These are phyloP conservation scores for Eutrema japonicum DNA, from an alignment of 345 rosid genomes.

Conservation along the genomic window DNA sequence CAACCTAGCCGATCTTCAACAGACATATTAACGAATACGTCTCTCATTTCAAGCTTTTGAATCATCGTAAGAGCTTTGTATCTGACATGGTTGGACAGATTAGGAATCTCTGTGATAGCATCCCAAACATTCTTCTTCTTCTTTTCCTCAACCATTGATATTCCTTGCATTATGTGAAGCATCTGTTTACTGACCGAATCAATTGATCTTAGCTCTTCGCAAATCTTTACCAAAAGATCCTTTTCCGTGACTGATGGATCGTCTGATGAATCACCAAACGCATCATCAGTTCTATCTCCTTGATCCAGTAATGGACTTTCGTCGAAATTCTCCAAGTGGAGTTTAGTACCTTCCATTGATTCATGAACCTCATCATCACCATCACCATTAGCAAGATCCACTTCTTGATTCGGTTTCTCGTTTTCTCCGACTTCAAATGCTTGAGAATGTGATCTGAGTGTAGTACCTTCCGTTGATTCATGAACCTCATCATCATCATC, in stretches of 20 bases:
- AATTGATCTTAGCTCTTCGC: background rate
- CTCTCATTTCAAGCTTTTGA: constrained; percentile 22
- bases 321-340: background rate
- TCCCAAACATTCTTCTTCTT: constrained; percentile 9
- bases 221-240: background rate
- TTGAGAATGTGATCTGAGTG: constrained; percentile 1
- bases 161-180: constrained; percentile 10
- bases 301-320: background rate
- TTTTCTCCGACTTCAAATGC: background rate
- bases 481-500: background rate
- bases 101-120: constrained; percentile 26
- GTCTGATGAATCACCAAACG: background rate
- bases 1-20: constrained; percentile 29
- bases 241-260: background rate
- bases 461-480: too few species aligned
- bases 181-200: background rate
- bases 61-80: constrained; percentile 28
- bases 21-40: constrained; percentile 9
- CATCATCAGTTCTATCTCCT: background rate
- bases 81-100: background rate
- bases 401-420: constrained; percentile 4
- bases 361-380: background rate
- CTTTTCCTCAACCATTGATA: constrained; percentile 5
- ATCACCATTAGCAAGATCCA: background rate
- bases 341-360: background rate